Evolutionary conservation across 495 filamentous ascomycete species (phyloP), one percentile per base, ranked within the genome.

Genomic region (Barbatosphaeria neglecta): DNA sequence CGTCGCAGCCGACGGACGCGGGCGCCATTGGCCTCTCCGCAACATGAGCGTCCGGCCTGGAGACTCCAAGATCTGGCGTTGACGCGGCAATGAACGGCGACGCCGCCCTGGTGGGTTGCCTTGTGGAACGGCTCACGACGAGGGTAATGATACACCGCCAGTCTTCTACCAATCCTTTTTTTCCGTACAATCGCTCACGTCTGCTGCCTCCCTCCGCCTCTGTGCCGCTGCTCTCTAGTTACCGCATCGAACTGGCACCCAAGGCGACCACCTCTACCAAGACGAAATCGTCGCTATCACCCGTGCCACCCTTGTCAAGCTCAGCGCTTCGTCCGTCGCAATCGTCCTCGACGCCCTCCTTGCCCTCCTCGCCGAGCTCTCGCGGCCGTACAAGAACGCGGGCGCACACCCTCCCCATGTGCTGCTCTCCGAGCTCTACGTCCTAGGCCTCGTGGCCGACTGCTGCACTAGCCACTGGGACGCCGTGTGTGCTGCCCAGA

Each of bases 111-210:
- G 77, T 83, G 50, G 70, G 74, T 63, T 75, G 75, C 58, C 65
- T 83, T 53, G 73, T 83, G 55, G 79, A 81, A 63, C 72, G 78
- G 60, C 69, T 83, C 47, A 73, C 71, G 39, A 74, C 77, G 52
- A 71, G 77, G 70, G 79, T 82, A 74, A 54, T 27, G n/a, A 24
- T 23, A 38, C 22, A 23, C 45, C 27, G 28, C 45, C 41, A 18
- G 35, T 9, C 31, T 2, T 10, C 33, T 27, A n/a, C 27, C 6
- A n/a, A 35, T 22, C 45, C 5, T 7, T 31, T 24, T 22, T 8
- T 40, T n/a, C 20, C 4, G 4, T 2, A 23, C 23, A 37, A 27
- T 11, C 16, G 18, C 6, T 50, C 33, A 31, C 47, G 23, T 9
- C 15, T 24, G 6, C 6, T 39, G 45, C 44, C 49, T 46, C 25